Evolutionary conservation across 257 asterid species (phyloP), one percentile per base, ranked within the genome.

Genomic region (Coffea eugenioides): DNA sequence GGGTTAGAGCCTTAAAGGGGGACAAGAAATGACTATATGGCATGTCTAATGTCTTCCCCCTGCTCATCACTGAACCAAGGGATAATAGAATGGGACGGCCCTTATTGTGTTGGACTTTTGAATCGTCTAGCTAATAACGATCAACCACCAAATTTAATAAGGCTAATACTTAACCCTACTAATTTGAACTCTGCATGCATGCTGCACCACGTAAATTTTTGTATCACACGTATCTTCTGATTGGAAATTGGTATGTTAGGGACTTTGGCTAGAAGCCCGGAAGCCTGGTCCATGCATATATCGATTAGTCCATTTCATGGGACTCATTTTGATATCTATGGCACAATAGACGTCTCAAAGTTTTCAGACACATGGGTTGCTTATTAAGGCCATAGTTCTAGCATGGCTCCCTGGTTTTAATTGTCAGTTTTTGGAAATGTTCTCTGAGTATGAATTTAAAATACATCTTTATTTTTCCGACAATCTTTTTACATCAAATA

Each of bases 81-180:
- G 51, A 66, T 79, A 70, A 57, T 21, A 80, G 70, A 81, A 66
- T 73, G 74, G 65, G 77, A 73, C 34, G 65, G 65, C 23, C 39
- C 45, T 23, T 51, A 73, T 39, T 51, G 20, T 1, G 39, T 73
- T 73, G 46, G 65, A 73, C 77, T 73, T n/a, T 49, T 8, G 5
- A 45, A 23, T 70, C 48, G 27, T 73, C 43, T 51, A 21, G 20
- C 21, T 65, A 13, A 65, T 65, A 51, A 73, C 65, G n/a, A 52
- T 12, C 76, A 72, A 72, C 76, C 36, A 72, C 76, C 76, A 72
- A n/a, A 72, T 72, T 72, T 72, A 46, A 18, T 46, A 72, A 31
- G 62, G 59, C 25, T 45, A 8, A 34, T 13, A 8, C 67, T 8
- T 61, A 23, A 59, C 10, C 31, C 21, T 23, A 23, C n/a, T 9